phyloP scores from a whole-genome alignment of 116 monocot species.

The Phalaenopsis hybrid region DNA sequence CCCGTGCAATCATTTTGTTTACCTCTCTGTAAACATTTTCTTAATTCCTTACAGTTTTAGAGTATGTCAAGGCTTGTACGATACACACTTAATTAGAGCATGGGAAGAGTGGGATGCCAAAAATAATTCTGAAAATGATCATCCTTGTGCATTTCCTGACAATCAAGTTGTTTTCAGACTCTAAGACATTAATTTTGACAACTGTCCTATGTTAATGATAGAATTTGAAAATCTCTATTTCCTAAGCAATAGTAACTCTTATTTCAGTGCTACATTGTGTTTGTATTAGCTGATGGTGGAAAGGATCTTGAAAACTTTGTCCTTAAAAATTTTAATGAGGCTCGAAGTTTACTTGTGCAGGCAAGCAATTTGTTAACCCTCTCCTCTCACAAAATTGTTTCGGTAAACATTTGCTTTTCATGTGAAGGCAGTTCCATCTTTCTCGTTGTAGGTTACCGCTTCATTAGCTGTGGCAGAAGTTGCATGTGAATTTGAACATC shows the following conservation, averaged over 20 bases:
- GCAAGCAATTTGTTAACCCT: constrained; percentile 16
- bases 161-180: constrained; percentile 45
- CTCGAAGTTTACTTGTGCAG: constrained; percentile 73
- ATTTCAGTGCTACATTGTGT: constrained; percentile 77
- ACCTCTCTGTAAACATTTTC: neutral
- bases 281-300: constrained; percentile 90
- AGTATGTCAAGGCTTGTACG: constrained; percentile 74
- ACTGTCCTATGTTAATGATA: neutral
- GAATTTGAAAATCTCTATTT: neutral
- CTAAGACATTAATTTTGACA: neutral
- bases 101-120: constrained; percentile 91
- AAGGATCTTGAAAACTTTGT: constrained; percentile 92
- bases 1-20: neutral
- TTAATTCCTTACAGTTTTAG: constrained; percentile 40
- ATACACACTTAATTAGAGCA: constrained; percentile 46
- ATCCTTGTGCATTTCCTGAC: constrained; percentile 74
- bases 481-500: constrained; percentile 95
- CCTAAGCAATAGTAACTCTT: constrained; percentile 2
- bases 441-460: constrained; percentile 51
- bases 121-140: constrained; percentile 85
- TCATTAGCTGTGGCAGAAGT: constrained; percentile 88
- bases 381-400: neutral
- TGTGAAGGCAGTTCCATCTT: neutral
- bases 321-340: constrained; percentile 75
- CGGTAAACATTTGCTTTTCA: neutral